phyloP scores from a whole-genome alignment of 75 land plant genomes.

The Sequoia sempervirens region DNA sequence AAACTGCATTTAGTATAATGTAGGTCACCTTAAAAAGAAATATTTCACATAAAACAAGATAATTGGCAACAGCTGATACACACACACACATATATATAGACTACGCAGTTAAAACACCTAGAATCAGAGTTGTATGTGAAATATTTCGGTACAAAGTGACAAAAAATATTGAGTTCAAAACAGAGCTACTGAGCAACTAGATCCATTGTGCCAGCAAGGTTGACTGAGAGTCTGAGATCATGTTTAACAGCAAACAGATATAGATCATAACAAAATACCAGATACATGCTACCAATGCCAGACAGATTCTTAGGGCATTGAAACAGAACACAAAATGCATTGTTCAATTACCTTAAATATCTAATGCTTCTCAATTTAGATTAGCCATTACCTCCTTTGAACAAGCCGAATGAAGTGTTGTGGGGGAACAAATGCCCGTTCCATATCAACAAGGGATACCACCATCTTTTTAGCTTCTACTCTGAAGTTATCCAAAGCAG shows the following conservation, averaged over 20 bases:
- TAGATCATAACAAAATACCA: background rate
- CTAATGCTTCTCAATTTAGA: background rate
- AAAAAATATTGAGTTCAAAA: too few relatives aligned
- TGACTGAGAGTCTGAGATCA: background rate
- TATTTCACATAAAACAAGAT: too few relatives aligned
- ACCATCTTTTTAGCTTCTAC: conserved; percentile 94
- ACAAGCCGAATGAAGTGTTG: conserved; percentile 96
- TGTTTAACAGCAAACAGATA: background rate
- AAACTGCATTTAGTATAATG: background rate
- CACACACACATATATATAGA: too few relatives aligned
- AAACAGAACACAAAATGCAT: background rate
- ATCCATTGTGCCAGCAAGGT: background rate
- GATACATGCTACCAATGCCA: background rate
- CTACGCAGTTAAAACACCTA: too few relatives aligned
- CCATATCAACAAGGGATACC: conserved; percentile 97
- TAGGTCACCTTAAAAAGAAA: background rate
- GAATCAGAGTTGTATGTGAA: too few relatives aligned
- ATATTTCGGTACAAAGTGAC: too few relatives aligned
- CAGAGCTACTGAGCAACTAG: background rate
- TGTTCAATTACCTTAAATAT: background rate
- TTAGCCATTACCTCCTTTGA: conserved; percentile 70
- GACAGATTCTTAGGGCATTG: background rate
- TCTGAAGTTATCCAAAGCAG: conserved; percentile 85
- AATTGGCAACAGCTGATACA: background rate
- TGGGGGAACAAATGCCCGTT: conserved; percentile 96